A percentile compares a stretch with the other conserved stretches of the same genome.
These are phyloP conservation scores for Exidia glandulosa DNA, from an alignment of 768 basidiomycete genomes.

Conservation along the genomic window DNA sequence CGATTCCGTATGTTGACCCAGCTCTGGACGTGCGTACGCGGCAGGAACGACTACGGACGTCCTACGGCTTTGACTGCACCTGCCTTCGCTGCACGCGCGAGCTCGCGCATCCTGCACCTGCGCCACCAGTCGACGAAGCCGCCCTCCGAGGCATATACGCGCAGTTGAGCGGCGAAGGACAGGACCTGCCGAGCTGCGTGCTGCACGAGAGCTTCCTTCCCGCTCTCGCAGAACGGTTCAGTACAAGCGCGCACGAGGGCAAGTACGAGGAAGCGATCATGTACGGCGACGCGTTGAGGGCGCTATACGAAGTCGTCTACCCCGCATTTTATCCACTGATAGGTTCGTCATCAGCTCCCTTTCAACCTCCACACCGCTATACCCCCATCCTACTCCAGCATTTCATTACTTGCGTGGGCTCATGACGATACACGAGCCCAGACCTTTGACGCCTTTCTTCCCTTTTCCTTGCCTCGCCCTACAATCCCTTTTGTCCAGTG, in stretches of 20 bases:
- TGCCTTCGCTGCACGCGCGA: slow-evolving; percentile 9
- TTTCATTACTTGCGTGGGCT: too few relatives aligned
- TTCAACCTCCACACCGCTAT: background rate
- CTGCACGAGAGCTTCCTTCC: slow-evolving; percentile 26
- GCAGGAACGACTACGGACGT: slow-evolving; percentile 1
- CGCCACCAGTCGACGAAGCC: background rate
- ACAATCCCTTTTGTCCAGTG: too few relatives aligned
- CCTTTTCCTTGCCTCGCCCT: background rate
- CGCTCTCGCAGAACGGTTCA: slow-evolving; percentile 50
- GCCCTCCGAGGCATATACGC: background rate
- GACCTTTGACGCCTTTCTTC: too few relatives aligned
- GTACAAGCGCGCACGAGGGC: slow-evolving; percentile 58
- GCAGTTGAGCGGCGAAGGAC: background rate
- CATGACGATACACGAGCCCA: too few relatives aligned
- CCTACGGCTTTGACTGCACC: slow-evolving; percentile 11
- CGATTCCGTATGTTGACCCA: slow-evolving; percentile 68
- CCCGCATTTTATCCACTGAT: slow-evolving; percentile 74
- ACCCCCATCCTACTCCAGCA: too few relatives aligned
- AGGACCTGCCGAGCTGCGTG: background rate
- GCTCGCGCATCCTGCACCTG: background rate
- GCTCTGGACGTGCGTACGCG: slow-evolving; percentile 31
- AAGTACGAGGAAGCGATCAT: slow-evolving; percentile 39
- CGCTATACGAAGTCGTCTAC: slow-evolving; percentile 59
- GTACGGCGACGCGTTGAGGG: slow-evolving; percentile 46
- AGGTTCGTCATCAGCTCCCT: slow-evolving; percentile 31